Evolutionary conservation across 257 asterid species (phyloP).

Genomic region (Eustoma russellianum): DNA sequence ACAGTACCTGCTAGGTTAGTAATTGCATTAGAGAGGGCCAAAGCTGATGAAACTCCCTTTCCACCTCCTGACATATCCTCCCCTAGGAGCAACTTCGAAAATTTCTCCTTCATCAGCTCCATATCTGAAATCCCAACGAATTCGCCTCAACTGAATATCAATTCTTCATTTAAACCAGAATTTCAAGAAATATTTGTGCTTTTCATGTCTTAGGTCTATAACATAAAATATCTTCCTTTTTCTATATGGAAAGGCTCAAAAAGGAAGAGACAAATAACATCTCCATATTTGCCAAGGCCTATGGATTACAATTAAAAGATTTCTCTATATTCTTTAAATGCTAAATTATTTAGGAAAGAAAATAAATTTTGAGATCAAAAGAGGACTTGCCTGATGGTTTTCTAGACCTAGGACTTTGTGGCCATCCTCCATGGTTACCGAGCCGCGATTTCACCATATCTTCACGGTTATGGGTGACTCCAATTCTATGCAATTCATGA

Average conservation of each 20-base stretch:
- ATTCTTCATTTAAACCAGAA: no score
- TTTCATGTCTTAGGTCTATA: no score
- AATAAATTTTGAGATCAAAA: background rate
- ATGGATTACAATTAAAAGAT: background rate
- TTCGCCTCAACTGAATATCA: background rate
- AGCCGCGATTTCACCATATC: slow-evolving; percentile 17
- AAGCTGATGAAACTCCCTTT: slow-evolving; percentile 87
- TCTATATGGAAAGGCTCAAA: no score
- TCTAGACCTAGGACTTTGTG: slow-evolving; percentile 9
- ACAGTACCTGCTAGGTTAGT: slow-evolving; percentile 78
- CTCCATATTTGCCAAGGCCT: no score
- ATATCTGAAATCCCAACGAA: slow-evolving; percentile 27
- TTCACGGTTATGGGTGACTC: background rate
- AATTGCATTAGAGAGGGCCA: slow-evolving; percentile 87
- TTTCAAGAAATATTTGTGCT: no score
- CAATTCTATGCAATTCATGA: slow-evolving; percentile 2
- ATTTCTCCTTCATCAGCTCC: slow-evolving; percentile 82
- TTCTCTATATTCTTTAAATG: background rate
- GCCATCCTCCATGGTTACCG: slow-evolving; percentile 9
- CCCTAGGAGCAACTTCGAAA: slow-evolving; percentile 83
- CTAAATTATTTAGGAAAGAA: background rate
- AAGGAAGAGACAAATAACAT: background rate
- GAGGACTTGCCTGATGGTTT: slow-evolving; percentile 29
- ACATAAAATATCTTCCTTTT: no score
- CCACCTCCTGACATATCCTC: slow-evolving; percentile 99